Base-by-base conservation (phyloP, 139 green algal species). In the Volvox africanus region DNA sequence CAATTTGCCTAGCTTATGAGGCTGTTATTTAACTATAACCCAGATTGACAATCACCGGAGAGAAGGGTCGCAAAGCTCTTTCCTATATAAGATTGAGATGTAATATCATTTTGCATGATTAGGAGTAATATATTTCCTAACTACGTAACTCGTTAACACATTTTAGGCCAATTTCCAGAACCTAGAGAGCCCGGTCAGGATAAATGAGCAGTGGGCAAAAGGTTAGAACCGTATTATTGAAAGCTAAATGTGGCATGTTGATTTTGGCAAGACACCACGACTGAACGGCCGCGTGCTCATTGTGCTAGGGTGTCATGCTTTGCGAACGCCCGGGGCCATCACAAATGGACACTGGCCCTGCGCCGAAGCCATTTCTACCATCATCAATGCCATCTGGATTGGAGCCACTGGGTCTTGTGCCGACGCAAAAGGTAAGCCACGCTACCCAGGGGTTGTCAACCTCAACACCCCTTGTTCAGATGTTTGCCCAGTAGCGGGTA, bases 321-420 rank as follows among this genome's bases (percentile, higher is more conserved):
- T 89, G 85, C 13, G 68, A 89, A 50, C 37, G 85, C 14, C 85
- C 85, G 18, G 71, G 71, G 5, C 37, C 44, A 1, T 82, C 86
- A 0, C n/a, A 83, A 11, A 20, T 83, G 21, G 86, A 83, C 32
- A 33, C 71, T 0, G 22, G 36, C 13, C 44, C 71, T 20, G 37
- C 21, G 2, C 73, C 61, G 0, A 89, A 89, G 30, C 86, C 86
- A 0, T 90, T 90, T 55, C 28, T 90, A 21, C 86, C 86, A 44
- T 82, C 85, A 1, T 89, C 85, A 2, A 17, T 11, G 11, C 20
- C 86, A 3, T 36, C 30, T 2, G 44, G 37, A 2, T 24, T 90
- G 20, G 86, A 90, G 50, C 71, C 71, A 19, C n/a, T 83, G 32
- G 86, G 86, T 0, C 21, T 90, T 0, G 50, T 76, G 19, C 86